Evolutionary conservation across 768 basidiomycete genomes (phyloP).

Genomic region (Tricholoma furcatifolium): DNA sequence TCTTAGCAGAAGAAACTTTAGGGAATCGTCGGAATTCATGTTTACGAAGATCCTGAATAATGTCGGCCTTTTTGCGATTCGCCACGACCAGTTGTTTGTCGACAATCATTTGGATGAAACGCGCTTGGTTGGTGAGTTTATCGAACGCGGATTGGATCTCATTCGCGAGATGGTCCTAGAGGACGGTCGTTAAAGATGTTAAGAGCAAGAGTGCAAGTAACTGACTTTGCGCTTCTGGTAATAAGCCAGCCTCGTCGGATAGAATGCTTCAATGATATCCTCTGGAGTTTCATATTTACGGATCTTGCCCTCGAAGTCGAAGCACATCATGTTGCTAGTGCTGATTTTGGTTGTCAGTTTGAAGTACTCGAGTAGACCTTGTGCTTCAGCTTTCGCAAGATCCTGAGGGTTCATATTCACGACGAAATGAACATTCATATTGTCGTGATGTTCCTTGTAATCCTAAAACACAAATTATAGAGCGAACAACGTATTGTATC

Average conservation of each 20-base stretch:
- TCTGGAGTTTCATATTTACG: slow-evolving; percentile 89
- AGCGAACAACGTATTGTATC: slow-evolving; percentile 43
- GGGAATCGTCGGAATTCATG: slow-evolving; percentile 91
- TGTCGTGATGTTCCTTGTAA: slow-evolving; percentile 96
- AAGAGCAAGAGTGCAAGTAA: not conserved
- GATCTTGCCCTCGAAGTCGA: slow-evolving; percentile 95
- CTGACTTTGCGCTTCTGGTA: slow-evolving; percentile 95
- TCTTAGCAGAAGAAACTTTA: slow-evolving; percentile 68
- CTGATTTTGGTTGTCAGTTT: slow-evolving; percentile 81
- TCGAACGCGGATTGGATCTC: slow-evolving; percentile 82
- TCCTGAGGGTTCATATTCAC: slow-evolving; percentile 78
- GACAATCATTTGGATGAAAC: slow-evolving; percentile 96
- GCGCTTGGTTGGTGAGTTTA: slow-evolving; percentile 89
- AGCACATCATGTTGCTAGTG: slow-evolving; percentile 98
- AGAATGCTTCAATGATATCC: slow-evolving; percentile 92
- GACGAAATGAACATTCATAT: slow-evolving; percentile 85
- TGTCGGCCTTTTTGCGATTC: slow-evolving; percentile 85
- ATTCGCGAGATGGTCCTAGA: slow-evolving; percentile 79
- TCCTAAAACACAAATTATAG: slow-evolving; percentile 59
- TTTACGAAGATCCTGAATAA: slow-evolving; percentile 80
- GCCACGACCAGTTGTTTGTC: slow-evolving; percentile 78
- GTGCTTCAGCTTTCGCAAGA: slow-evolving; percentile 83
- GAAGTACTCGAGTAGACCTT: slow-evolving; percentile 90
- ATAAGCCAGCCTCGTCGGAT: slow-evolving; percentile 80
- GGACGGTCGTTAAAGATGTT: not conserved